A percentile compares a stretch with the other conserved stretches of the same genome.
phyloP scores from a whole-genome alignment of 2,329 filamentous ascomycete species.

The Pseudodiploospora longispora region DNA sequence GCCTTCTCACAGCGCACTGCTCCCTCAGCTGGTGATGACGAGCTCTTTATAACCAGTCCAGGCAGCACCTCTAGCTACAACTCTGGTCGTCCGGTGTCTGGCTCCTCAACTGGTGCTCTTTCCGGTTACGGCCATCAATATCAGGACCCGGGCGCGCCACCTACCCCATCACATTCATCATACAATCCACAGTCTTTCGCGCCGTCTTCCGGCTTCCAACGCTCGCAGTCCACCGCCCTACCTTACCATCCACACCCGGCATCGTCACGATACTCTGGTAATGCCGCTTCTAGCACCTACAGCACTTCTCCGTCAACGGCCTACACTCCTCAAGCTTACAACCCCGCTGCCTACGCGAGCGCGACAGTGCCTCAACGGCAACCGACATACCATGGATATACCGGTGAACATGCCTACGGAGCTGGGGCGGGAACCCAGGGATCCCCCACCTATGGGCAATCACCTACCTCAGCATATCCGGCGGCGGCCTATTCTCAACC shows the following conservation, averaged over 20 bases:
- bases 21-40: constrained; percentile 37
- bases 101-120: constrained; percentile 39
- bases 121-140: constrained; percentile 46
- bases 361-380: constrained; percentile 41
- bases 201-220: constrained; percentile 23
- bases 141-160: constrained; percentile 36
- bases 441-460: constrained; percentile 28
- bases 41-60: constrained; percentile 54
- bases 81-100: constrained; percentile 26
- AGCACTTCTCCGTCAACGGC: constrained; percentile 29
- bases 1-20: constrained; percentile 13
- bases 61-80: constrained; percentile 16
- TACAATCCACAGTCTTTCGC: constrained; percentile 68
- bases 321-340: constrained; percentile 48
- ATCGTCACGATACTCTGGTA: constrained; percentile 29
- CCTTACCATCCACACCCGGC: constrained; percentile 39
- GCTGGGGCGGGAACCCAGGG: constrained; percentile 9
- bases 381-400: constrained; percentile 41
- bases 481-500: constrained; percentile 12
- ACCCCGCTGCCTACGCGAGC: constrained; percentile 51
- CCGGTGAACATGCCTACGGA: constrained; percentile 29
- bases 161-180: constrained; percentile 34
- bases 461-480: constrained; percentile 27
- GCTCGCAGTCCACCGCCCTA: constrained; percentile 44
- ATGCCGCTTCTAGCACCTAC: constrained; percentile 22